These are phyloP conservation scores for Penicillium daleae DNA, from an alignment of 495 filamentous ascomycete species.

Conservation along the genomic window DNA sequence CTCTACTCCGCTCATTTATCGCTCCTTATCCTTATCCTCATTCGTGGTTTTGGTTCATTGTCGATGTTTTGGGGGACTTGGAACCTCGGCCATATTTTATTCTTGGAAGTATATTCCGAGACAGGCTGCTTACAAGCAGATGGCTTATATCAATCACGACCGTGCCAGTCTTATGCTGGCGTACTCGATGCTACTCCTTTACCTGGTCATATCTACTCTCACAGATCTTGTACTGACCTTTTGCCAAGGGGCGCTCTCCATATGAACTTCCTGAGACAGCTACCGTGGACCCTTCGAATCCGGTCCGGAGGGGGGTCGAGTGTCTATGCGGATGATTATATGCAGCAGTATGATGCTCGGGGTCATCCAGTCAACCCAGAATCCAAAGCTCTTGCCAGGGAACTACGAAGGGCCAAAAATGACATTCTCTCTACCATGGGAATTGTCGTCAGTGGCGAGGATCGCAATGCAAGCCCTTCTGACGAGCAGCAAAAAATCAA, in stretches of 20 bases:
- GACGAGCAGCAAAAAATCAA: slow-evolving; percentile 49
- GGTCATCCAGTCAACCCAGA: slow-evolving; percentile 69
- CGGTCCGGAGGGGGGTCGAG: slow-evolving; percentile 37
- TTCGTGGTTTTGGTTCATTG: background rate
- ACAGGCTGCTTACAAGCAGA: background rate
- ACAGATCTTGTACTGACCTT: slow-evolving; percentile 25
- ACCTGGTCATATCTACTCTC: background rate
- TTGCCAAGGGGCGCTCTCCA: slow-evolving; percentile 67
- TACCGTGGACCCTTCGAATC: slow-evolving; percentile 20
- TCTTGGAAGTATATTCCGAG: background rate
- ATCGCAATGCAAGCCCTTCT: slow-evolving; percentile 35
- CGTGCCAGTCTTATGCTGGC: background rate
- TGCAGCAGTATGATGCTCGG: slow-evolving; percentile 70
- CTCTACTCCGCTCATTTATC: slow-evolving; percentile 1
- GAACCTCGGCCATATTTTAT: background rate
- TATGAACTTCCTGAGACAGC: slow-evolving; percentile 62
- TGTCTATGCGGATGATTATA: slow-evolving; percentile 51
- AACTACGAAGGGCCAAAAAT: slow-evolving; percentile 57
- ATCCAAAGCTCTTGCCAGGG: slow-evolving; percentile 47
- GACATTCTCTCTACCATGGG: slow-evolving; percentile 61
- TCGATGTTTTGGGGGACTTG: background rate
- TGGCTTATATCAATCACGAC: background rate
- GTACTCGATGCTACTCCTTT: background rate
- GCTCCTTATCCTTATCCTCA: background rate
- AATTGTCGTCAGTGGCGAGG: slow-evolving; percentile 52